These are phyloP conservation scores for Baorangia bicolor DNA, from an alignment of 768 basidiomycete genomes.

Conservation along the genomic window DNA sequence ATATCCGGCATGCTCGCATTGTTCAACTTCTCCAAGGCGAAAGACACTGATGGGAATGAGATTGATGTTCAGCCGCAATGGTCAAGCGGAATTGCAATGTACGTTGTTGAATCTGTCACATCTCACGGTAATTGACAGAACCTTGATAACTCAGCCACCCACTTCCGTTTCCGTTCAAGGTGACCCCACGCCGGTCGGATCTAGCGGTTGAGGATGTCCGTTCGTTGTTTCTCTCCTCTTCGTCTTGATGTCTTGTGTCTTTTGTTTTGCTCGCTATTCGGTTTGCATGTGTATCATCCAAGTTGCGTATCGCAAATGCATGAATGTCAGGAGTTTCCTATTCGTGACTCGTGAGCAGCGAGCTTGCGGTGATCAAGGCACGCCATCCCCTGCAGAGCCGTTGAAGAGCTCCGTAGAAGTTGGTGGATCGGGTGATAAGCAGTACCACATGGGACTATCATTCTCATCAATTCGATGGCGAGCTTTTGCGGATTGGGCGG, in stretches of 20 bases:
- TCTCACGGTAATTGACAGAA: not conserved
- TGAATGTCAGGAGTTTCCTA: not conserved
- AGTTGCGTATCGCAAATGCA: not conserved
- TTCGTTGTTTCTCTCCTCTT: not conserved
- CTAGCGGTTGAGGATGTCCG: constrained; percentile 3
- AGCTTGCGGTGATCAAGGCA: not conserved
- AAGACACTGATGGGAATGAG: constrained; percentile 22
- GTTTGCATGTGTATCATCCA: not conserved
- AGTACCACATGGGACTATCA: not conserved
- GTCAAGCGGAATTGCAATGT: constrained; percentile 19
- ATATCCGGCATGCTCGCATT: constrained; percentile 28
- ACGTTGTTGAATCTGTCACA: not conserved
- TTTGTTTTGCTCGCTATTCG: not conserved
- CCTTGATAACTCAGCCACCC: constrained; percentile 11
- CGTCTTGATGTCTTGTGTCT: not conserved
- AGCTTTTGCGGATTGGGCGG: not conserved
- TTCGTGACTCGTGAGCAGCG: not conserved
- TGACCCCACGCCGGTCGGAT: constrained; percentile 7
- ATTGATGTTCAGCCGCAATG: constrained; percentile 19
- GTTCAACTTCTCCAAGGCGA: constrained; percentile 28
- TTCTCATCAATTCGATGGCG: not conserved
- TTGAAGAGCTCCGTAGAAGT: not conserved
- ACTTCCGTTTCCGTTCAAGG: constrained; percentile 13
- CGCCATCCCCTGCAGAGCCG: not conserved
- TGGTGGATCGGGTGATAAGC: no score